phyloP scores from a whole-genome alignment of 441 rosid species.

The Omphalea diandra region DNA sequence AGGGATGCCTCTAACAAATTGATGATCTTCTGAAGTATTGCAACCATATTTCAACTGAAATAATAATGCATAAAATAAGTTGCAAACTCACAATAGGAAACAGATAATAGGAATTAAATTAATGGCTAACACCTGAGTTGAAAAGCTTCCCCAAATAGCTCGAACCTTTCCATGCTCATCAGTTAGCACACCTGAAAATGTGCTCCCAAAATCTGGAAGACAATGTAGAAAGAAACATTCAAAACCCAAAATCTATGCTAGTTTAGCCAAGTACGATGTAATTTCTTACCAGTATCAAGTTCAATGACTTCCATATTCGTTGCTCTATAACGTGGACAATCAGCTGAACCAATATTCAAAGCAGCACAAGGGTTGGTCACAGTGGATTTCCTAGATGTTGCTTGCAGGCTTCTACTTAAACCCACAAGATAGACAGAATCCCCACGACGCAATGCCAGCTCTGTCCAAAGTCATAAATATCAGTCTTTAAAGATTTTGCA shows the following conservation, averaged over 20 bases:
- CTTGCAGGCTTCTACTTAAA: constrained; percentile 79
- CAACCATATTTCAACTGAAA: constrained; percentile 76
- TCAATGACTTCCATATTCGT: constrained; percentile 98
- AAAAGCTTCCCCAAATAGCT: constrained; percentile 99
- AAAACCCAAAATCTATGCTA: constrained; percentile 15
- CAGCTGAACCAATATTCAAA: constrained; percentile 85
- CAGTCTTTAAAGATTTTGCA: background rate
- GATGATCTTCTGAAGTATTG: constrained; percentile 77
- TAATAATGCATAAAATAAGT: background rate
- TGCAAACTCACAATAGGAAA: constrained; percentile 11
- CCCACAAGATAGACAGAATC: constrained; percentile 95
- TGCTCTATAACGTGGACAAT: constrained; percentile 94
- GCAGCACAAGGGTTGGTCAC: constrained; percentile 96
- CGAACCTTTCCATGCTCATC: constrained; percentile 91
- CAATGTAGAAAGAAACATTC: constrained; percentile 14
- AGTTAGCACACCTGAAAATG: constrained; percentile 93
- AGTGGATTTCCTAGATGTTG: constrained; percentile 91
- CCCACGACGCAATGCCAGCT: constrained; percentile 88
- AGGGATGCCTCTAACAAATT: constrained; percentile 93
- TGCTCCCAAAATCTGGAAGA: constrained; percentile 90
- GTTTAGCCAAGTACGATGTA: constrained; percentile 8
- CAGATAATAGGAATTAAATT: constrained; percentile 1
- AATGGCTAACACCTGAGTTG: constrained; percentile 68
- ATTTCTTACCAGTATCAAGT: constrained; percentile 78
- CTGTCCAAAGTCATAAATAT: constrained; percentile 42